Percentiles rank a stretch among this genome's conserved stretches.
Conservation (phyloP, 2,329 filamentous ascomycete species). For the Fusarium sp. region DNA sequence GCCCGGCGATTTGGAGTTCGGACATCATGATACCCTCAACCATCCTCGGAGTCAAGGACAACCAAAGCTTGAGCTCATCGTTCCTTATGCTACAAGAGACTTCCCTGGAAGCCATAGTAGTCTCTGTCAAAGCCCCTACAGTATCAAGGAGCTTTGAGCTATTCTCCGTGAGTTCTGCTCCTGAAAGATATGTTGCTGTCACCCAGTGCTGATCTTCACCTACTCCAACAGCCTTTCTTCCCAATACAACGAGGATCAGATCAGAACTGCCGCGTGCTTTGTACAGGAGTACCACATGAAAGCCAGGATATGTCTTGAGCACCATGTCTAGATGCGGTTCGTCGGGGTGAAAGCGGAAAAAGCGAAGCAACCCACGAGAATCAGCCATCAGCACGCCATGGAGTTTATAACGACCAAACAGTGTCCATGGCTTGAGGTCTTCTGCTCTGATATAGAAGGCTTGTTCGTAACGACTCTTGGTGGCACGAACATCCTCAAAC, state of each 20-base stretch:
- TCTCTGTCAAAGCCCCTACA: not conserved
- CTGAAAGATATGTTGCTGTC: constrained; percentile 1
- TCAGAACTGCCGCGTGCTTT: not conserved
- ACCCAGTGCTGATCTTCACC: constrained; percentile 2
- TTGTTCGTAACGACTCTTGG: constrained; percentile 6
- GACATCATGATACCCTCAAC: constrained; percentile 5
- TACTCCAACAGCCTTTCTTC: not conserved
- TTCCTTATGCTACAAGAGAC: not conserved
- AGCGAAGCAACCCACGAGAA: constrained; percentile 6
- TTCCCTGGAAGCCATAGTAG: not conserved
- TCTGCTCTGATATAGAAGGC: constrained; percentile 9
- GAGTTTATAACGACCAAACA: not conserved
- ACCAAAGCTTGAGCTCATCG: constrained; percentile 2
- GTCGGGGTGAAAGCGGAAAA: constrained; percentile 6
- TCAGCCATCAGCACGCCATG: constrained; percentile 8
- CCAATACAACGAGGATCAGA: not conserved
- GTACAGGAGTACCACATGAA: constrained; percentile 2
- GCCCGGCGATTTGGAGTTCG: not conserved
- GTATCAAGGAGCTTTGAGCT: constrained; percentile 10
- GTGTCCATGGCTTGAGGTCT: constrained; percentile 8
- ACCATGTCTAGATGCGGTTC: constrained; percentile 1
- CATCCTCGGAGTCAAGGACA: not conserved
- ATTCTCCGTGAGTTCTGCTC: not conserved
- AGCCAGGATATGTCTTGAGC: constrained; percentile 9
- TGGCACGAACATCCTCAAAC: not conserved